Evolutionary conservation across 2,329 filamentous ascomycete species (phyloP).

Genomic region (Penicillium sp.): DNA sequence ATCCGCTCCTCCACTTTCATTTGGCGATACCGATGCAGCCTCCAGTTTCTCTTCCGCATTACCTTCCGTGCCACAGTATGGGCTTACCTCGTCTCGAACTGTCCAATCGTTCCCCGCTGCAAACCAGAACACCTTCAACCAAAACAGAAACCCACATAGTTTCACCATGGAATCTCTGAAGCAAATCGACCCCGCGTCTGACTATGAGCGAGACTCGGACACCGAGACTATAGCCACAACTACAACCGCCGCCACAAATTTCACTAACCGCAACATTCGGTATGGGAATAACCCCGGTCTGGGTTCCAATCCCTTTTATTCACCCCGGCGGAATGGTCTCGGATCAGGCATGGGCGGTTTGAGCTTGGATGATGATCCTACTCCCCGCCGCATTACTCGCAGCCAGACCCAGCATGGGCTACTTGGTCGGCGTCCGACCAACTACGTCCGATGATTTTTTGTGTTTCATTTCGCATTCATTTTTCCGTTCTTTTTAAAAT

Average conservation of each 20-base stretch:
- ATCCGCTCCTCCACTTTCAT: constrained; percentile 32
- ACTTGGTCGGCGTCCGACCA: constrained; percentile 16
- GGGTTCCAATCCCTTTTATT: constrained; percentile 25
- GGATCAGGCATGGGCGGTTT: constrained; percentile 35
- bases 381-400: constrained; percentile 35
- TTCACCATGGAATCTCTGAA: constrained; percentile 36
- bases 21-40: constrained; percentile 27
- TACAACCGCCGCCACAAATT: constrained; percentile 35
- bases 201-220: constrained; percentile 39
- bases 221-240: constrained; percentile 38
- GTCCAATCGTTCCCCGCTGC: constrained; percentile 17
- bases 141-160: constrained; percentile 29
- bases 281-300: constrained; percentile 29
- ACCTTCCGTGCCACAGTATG: constrained; percentile 25
- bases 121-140: not conserved
- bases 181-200: constrained; percentile 33
- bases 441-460: constrained; percentile 18
- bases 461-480: not conserved
- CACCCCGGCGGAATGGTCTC: constrained; percentile 34
- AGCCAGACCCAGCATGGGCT: constrained; percentile 36
- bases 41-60: constrained; percentile 32
- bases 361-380: constrained; percentile 36
- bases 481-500: not conserved
- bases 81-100: constrained; percentile 21
- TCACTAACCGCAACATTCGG: constrained; percentile 38